Conservation (phyloP, 2,329 filamentous ascomycete genomes). For the Verticillium klebahnii region DNA sequence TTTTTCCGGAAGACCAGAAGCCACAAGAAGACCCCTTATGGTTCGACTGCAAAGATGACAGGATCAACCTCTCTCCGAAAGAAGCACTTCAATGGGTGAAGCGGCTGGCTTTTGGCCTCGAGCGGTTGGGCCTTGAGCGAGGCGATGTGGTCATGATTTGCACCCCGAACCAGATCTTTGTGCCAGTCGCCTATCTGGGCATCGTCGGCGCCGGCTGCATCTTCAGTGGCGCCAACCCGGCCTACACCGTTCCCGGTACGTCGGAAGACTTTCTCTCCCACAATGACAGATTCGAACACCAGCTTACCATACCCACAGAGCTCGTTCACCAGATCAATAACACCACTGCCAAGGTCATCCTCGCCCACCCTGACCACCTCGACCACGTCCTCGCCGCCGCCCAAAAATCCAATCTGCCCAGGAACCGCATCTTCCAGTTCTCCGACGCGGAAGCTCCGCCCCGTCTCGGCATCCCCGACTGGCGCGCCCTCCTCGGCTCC, state of each 20-base stretch:
- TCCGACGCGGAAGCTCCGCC: slow-evolving; percentile 30
- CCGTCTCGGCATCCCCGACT: slow-evolving; percentile 32
- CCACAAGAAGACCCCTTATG: slow-evolving; percentile 44
- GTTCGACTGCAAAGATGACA: slow-evolving; percentile 44
- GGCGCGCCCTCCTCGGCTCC: slow-evolving; percentile 32
- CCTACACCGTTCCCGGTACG: slow-evolving; percentile 35
- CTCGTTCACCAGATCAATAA: slow-evolving; percentile 46
- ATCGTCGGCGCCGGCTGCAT: slow-evolving; percentile 46
- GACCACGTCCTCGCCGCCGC: slow-evolving; percentile 38
- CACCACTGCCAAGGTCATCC: slow-evolving; percentile 41
- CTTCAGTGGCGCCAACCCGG: slow-evolving; percentile 51
- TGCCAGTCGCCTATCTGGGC: slow-evolving; percentile 49
- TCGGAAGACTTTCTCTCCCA: too few species aligned
- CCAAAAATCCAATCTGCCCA: slow-evolving; percentile 32
- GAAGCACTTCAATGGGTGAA: slow-evolving; percentile 46
- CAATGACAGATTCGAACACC: too few species aligned
- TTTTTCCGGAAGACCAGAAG: slow-evolving; percentile 23
- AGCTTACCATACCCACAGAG: slow-evolving; percentile 22
- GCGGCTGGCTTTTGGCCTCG: slow-evolving; percentile 43
- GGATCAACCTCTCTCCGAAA: slow-evolving; percentile 37
- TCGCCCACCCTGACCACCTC: slow-evolving; percentile 43
- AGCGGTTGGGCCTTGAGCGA: slow-evolving; percentile 35
- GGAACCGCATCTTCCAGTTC: slow-evolving; percentile 41
- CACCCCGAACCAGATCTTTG: slow-evolving; percentile 50
- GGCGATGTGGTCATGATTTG: slow-evolving; percentile 51